A percentile compares a stretch with the other conserved stretches of the same genome.
Conservation (phyloP, 768 basidiomycete species). For the Rhodotorula paludigena region DNA sequence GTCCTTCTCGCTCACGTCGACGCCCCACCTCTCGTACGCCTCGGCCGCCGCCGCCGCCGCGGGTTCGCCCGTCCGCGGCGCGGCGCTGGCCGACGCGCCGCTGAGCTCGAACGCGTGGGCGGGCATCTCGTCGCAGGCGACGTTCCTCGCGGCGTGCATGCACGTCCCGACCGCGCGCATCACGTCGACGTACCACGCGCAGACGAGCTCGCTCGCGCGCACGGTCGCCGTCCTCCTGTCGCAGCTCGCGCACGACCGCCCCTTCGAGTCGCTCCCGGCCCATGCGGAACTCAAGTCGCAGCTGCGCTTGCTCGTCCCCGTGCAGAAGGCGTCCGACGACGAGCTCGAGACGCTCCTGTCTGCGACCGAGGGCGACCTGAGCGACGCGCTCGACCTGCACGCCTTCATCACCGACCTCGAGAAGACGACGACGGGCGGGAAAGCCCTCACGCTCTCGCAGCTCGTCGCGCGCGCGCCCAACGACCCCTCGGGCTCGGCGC, state of each 20-base stretch:
- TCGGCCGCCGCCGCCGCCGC: neutral
- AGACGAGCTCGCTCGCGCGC: constrained; percentile 15
- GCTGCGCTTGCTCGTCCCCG: constrained; percentile 16
- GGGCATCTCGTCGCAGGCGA: constrained; percentile 21
- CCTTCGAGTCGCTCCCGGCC: constrained; percentile 17
- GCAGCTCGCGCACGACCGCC: constrained; percentile 19
- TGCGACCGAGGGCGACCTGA: constrained; percentile 38
- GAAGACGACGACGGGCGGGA: constrained; percentile 7
- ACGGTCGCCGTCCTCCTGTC: constrained; percentile 23
- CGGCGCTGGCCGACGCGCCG: constrained; percentile 7
- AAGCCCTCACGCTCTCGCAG: constrained; percentile 17
- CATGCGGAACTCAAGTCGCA: constrained; percentile 1
- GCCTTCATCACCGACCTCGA: constrained; percentile 26
- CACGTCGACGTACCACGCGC: constrained; percentile 18
- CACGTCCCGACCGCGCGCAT: constrained; percentile 17
- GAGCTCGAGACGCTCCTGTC: constrained; percentile 29
- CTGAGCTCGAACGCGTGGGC: constrained; percentile 31
- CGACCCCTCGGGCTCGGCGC: neutral
- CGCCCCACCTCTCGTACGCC: constrained; percentile 1
- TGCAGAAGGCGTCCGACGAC: neutral
- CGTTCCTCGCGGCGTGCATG: constrained; percentile 23
- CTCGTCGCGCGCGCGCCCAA: constrained; percentile 16
- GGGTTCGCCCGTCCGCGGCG: neutral
- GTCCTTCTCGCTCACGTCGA: constrained; percentile 35
- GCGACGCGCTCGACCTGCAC: constrained; percentile 40